A percentile compares a stretch with the other conserved stretches of the same genome.
phyloP scores from a whole-genome alignment of 768 basidiomycete genomes.

The Rhodotorula kratochvilovae region DNA sequence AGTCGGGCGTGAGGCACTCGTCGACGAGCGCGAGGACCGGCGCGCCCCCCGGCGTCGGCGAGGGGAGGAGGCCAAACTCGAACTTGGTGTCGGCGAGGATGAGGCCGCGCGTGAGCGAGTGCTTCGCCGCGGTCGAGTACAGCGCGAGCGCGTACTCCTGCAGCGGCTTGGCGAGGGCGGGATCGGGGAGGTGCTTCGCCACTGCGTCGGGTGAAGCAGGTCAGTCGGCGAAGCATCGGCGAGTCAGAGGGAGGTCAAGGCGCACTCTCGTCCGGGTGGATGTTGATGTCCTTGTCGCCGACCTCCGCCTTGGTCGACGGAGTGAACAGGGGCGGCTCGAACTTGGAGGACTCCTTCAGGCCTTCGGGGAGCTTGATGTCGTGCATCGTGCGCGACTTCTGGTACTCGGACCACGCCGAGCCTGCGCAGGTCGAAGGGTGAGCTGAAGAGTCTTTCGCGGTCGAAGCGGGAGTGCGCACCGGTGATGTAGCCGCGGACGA shows the following conservation, averaged over 20 bases:
- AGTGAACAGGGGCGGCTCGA: slow-evolving; percentile 81
- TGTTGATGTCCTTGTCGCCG: slow-evolving; percentile 93
- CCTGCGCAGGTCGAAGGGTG: slow-evolving; percentile 54
- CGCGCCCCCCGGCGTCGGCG: slow-evolving; percentile 32
- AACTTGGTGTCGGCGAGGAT: slow-evolving; percentile 99
- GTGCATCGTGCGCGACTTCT: slow-evolving; percentile 78
- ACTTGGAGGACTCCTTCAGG: slow-evolving; percentile 75
- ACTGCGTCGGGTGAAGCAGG: slow-evolving; percentile 1
- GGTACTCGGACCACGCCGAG: slow-evolving; percentile 93
- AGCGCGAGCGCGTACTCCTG: slow-evolving; percentile 48
- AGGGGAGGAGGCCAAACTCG: slow-evolving; percentile 79
- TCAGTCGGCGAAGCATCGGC: not conserved
- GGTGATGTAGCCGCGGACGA: slow-evolving; percentile 94
- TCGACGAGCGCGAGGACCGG: slow-evolving; percentile 73
- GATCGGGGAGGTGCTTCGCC: slow-evolving; percentile 26
- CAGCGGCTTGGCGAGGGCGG: slow-evolving; percentile 39
- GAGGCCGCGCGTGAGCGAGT: slow-evolving; percentile 59
- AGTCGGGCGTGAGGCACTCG: slow-evolving; percentile 95
- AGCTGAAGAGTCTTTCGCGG: not conserved
- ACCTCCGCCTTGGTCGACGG: slow-evolving; percentile 95
- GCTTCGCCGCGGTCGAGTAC: slow-evolving; percentile 58
- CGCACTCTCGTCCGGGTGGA: slow-evolving; percentile 72
- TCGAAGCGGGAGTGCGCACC: slow-evolving; percentile 53
- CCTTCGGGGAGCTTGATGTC: slow-evolving; percentile 70
- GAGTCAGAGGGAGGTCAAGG: not conserved